Evolutionary conservation across 768 basidiomycete species (phyloP).

Genomic region (Boletellus ananiceps): DNA sequence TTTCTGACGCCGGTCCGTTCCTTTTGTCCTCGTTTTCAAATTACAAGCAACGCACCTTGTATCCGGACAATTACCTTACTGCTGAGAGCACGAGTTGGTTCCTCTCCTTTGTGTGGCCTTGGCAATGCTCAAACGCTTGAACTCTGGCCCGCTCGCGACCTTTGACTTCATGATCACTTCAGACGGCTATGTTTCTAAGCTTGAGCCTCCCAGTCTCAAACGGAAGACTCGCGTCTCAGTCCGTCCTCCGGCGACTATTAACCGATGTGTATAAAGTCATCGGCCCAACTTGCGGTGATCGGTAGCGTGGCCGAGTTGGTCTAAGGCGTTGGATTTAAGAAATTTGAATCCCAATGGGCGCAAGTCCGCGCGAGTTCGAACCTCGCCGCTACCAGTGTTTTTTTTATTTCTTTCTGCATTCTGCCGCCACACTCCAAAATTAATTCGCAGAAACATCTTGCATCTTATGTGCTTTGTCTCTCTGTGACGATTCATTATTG

Average conservation of each 20-base stretch:
- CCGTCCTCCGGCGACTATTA: too few relatives aligned
- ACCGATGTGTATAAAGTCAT: background rate
- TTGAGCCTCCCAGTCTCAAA: too few relatives aligned
- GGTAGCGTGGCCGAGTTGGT: conserved; percentile 84
- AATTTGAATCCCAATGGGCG: conserved; percentile 76
- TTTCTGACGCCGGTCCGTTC: conserved; percentile 10
- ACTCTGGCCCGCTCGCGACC: too few relatives aligned
- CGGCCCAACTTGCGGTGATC: conserved; percentile 11
- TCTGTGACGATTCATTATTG: background rate
- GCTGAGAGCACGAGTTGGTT: background rate
- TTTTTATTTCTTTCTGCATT: conserved; percentile 9
- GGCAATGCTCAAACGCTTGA: too few relatives aligned
- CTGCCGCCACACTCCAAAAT: background rate
- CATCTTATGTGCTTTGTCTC: background rate
- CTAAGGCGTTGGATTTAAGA: conserved; percentile 91
- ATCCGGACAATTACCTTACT: conserved; percentile 13
- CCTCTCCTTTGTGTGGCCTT: too few relatives aligned
- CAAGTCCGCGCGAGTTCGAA: conserved; percentile 86
- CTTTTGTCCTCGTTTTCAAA: conserved; percentile 10
- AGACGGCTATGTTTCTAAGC: background rate
- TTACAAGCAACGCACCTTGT: conserved; percentile 17
- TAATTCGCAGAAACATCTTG: background rate
- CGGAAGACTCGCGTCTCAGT: too few relatives aligned
- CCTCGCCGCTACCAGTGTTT: conserved; percentile 70
- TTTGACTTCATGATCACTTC: background rate